phyloP scores from a whole-genome alignment of 1,284 basidiomycete genomes.

The Cutaneotrichosporon arboriforme region DNA sequence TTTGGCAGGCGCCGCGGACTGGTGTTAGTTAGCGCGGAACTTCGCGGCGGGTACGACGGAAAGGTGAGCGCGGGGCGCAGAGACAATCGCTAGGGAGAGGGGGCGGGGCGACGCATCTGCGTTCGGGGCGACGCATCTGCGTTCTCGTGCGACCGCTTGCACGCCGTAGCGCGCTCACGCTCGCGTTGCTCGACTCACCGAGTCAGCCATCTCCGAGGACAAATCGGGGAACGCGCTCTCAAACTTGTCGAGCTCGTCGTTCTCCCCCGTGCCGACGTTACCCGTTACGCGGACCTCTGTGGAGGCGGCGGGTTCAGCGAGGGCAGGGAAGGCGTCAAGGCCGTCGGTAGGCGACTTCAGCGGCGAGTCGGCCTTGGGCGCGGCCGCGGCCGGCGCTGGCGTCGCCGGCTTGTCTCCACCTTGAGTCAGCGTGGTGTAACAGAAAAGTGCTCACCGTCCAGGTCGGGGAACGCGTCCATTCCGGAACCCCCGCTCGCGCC shows the following conservation, averaged over 20 bases:
- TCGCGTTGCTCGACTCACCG: slow-evolving; percentile 6
- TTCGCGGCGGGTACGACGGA: too few species aligned
- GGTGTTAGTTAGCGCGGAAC: too few species aligned
- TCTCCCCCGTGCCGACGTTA: slow-evolving; percentile 39
- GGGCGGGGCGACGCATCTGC: too few species aligned
- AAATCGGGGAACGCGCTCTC: slow-evolving; percentile 88
- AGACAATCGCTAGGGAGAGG: too few species aligned
- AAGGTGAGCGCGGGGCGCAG: not conserved
- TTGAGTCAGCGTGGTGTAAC: not conserved
- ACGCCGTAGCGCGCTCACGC: not conserved
- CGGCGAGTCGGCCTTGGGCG: slow-evolving; percentile 3
- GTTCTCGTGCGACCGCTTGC: too few species aligned
- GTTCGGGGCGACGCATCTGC: too few species aligned
- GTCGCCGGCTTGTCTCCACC: slow-evolving; percentile 1
- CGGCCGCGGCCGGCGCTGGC: slow-evolving; percentile 5
- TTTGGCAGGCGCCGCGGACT: slow-evolving; percentile 27
- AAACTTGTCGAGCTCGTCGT: slow-evolving; percentile 81
- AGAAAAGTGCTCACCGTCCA: not conserved
- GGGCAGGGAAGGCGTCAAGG: slow-evolving; percentile 67
- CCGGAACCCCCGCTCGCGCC: not conserved
- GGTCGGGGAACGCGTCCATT: slow-evolving; percentile 5
- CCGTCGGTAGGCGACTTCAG: slow-evolving; percentile 15
- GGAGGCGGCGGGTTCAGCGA: slow-evolving; percentile 32
- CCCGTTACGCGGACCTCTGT: slow-evolving; percentile 71
- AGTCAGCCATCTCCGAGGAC: slow-evolving; percentile 47